phyloP scores from a whole-genome alignment of 2,329 filamentous ascomycete genomes.

The Sclerotinia sclerotiorum region DNA sequence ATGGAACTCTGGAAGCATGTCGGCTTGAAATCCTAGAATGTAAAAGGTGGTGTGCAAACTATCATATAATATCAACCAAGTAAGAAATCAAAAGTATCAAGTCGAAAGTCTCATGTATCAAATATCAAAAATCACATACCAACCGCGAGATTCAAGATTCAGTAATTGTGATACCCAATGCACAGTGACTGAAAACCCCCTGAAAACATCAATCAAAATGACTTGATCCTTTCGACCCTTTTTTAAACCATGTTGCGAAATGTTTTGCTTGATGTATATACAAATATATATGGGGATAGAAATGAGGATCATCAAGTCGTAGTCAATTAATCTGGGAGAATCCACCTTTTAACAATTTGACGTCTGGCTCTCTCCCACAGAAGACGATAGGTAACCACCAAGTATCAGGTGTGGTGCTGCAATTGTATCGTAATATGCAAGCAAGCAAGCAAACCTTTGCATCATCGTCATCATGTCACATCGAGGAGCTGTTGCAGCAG shows the following conservation, averaged over 20 bases:
- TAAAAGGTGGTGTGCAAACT: neutral
- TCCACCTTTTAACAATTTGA: constrained; percentile 11
- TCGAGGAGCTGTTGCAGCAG: neutral
- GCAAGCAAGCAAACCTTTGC: constrained; percentile 12
- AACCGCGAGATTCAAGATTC: neutral
- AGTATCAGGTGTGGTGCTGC: neutral
- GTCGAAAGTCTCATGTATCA: neutral
- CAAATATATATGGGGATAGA: constrained; percentile 3
- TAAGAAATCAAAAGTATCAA: too few relatives aligned
- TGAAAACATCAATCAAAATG: neutral
- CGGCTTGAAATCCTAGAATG: neutral
- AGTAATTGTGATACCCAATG: neutral
- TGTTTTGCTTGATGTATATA: constrained; percentile 1
- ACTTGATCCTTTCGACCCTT: neutral
- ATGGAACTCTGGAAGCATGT: constrained; percentile 1
- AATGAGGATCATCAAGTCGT: constrained; percentile 15
- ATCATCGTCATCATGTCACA: neutral
- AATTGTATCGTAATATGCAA: constrained; percentile 3
- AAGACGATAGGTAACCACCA: constrained; percentile 8
- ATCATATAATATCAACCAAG: neutral
- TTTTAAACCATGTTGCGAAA: neutral
- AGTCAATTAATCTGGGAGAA: constrained; percentile 5
- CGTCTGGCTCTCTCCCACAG: neutral
- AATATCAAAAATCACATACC: neutral
- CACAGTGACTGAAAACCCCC: neutral